phyloP scores from a whole-genome alignment of 305 asterid species.

The Lippia alba region DNA sequence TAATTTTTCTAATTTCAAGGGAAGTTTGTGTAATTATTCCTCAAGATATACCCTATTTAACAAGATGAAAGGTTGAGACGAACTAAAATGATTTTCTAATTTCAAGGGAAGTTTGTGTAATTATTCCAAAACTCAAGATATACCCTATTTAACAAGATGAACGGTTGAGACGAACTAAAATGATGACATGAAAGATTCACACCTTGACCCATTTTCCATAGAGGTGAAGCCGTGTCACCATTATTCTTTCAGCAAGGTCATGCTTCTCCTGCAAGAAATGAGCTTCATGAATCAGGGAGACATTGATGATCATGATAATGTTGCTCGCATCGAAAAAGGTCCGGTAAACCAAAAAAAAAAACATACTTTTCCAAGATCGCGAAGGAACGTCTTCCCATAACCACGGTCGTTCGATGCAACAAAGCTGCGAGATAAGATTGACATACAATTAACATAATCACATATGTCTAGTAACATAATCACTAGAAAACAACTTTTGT shows the following conservation, averaged over 20 bases:
- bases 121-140: too few species aligned
- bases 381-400: slow-evolving; percentile 66
- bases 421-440: slow-evolving; percentile 42
- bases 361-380: slow-evolving; percentile 65
- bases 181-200: background rate
- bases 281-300: background rate
- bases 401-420: slow-evolving; percentile 51
- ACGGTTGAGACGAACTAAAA: background rate
- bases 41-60: background rate
- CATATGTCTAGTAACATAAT: too few species aligned
- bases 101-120: too few species aligned
- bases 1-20: too few species aligned
- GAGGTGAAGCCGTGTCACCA: slow-evolving; percentile 91
- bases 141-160: background rate
- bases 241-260: slow-evolving; percentile 95
- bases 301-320: slow-evolving; percentile 2
- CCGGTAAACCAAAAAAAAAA: background rate
- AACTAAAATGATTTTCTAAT: background rate
- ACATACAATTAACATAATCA: background rate
- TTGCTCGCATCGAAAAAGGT: background rate
- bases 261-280: slow-evolving; percentile 59
- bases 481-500: background rate
- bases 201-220: slow-evolving; percentile 93
- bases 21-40: too few species aligned
- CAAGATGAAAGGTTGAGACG: background rate